Percentiles rank a stretch among this genome's conserved stretches.
phyloP scores from a whole-genome alignment of 2,329 filamentous ascomycete genomes.

The Alternaria angustiovoidea region DNA sequence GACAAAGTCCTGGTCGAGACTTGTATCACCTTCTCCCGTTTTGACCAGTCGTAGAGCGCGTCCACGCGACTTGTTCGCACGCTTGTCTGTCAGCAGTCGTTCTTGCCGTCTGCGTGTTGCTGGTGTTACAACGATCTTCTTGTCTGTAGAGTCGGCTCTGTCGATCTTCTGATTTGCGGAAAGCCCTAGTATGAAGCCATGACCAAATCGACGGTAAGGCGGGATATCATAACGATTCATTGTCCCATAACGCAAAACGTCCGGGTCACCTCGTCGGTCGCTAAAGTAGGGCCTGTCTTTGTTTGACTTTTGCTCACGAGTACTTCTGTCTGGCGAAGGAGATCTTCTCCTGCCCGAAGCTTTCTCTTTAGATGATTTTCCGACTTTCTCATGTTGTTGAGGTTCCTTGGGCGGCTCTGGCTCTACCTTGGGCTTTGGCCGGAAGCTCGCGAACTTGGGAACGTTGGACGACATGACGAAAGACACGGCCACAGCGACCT shows the following conservation, averaged over 20 bases:
- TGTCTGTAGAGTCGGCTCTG: constrained; percentile 66
- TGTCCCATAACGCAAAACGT: constrained; percentile 77
- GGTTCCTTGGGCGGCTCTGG: constrained; percentile 20
- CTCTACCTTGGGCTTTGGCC: constrained; percentile 55
- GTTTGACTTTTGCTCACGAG: constrained; percentile 2
- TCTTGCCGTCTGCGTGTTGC: constrained; percentile 54
- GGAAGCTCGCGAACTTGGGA: constrained; percentile 81
- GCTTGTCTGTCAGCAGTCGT: constrained; percentile 54
- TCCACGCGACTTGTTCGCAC: constrained; percentile 26
- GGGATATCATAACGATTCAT: constrained; percentile 77
- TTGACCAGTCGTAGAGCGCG: constrained; percentile 43
- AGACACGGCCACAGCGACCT: not conserved
- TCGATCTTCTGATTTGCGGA: constrained; percentile 70
- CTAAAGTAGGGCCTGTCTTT: constrained; percentile 33
- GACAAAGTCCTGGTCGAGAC: constrained; percentile 42
- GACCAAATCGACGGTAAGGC: constrained; percentile 72
- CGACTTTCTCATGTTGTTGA: constrained; percentile 15
- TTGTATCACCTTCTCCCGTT: not conserved
- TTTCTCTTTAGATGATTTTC: constrained; percentile 15
- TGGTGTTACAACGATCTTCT: constrained; percentile 47
- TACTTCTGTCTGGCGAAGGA: constrained; percentile 42
- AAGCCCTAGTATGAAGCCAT: constrained; percentile 75
- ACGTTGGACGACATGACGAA: constrained; percentile 50
- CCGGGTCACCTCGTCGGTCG: constrained; percentile 78
- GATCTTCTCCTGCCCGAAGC: constrained; percentile 29